Percentiles rank a stretch among this genome's conserved stretches.
These are phyloP conservation scores for Saccharomyces eubayanus DNA, from an alignment of 805 yeast genomes.

Conservation along the genomic window DNA sequence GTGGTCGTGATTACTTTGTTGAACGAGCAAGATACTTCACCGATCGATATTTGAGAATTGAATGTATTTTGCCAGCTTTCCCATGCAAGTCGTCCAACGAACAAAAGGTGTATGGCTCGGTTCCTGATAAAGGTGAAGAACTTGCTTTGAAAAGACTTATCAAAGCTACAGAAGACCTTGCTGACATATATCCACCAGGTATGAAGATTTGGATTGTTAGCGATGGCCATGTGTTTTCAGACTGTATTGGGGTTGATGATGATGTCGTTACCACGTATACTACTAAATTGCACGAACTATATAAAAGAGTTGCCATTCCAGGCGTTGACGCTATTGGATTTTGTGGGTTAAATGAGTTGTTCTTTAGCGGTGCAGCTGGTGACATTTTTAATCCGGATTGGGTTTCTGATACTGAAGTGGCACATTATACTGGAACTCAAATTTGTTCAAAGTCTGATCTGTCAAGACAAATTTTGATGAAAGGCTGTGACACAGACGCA, in stretches of 20 bases:
- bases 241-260: constrained; percentile 56
- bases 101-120: constrained; percentile 40
- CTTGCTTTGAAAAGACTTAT: constrained; percentile 35
- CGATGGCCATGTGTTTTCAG: constrained; percentile 60
- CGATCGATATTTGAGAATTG: constrained; percentile 39
- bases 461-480: constrained; percentile 36
- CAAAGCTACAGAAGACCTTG: constrained; percentile 26
- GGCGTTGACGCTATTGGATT: constrained; percentile 32
- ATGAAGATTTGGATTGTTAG: constrained; percentile 48
- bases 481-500: constrained; percentile 44
- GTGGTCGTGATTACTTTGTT: constrained; percentile 39
- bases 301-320: constrained; percentile 31
- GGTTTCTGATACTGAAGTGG: constrained; percentile 26
- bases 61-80: constrained; percentile 55
- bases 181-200: constrained; percentile 46
- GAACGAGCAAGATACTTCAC: constrained; percentile 41
- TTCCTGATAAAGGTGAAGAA: constrained; percentile 50
- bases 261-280: constrained; percentile 44
- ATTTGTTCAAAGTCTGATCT: constrained; percentile 33
- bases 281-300: constrained; percentile 36
- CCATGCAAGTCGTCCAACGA: constrained; percentile 57
- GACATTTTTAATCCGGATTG: constrained; percentile 23
- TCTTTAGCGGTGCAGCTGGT: constrained; percentile 28
- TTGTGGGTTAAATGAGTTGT: constrained; percentile 36
- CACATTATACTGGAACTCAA: constrained; percentile 34